Percentiles rank a stretch among this genome's conserved stretches.
Conservation (phyloP, 192 early-diverging fungal genomes). For the Diversispora epigaea region DNA sequence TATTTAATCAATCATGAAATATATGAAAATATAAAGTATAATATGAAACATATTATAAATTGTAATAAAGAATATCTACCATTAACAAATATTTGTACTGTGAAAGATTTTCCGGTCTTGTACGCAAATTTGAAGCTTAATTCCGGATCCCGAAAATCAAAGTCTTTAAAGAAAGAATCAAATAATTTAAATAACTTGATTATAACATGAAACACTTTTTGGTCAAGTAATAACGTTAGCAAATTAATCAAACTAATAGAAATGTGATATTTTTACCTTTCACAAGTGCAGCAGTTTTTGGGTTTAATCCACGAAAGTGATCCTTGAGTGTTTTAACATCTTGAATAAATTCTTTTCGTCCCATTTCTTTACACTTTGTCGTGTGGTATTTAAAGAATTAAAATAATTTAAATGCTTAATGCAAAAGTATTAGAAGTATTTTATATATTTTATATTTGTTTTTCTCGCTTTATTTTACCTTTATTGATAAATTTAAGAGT, state of each 20-base stretch:
- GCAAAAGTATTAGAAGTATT: not conserved
- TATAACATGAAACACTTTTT: not conserved
- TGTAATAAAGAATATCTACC: constrained; percentile 5
- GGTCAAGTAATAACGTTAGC: not conserved
- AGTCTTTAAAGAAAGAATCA: constrained; percentile 15
- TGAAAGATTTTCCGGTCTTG: constrained; percentile 29
- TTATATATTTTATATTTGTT: too few relatives aligned
- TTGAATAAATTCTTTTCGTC: constrained; percentile 34
- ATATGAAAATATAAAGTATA: not conserved
- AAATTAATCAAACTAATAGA: not conserved
- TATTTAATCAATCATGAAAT: not conserved
- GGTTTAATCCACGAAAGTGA: constrained; percentile 29
- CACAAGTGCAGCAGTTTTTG: constrained; percentile 20
- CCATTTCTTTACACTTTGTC: constrained; percentile 19
- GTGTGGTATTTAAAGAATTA: not conserved
- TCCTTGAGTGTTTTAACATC: constrained; percentile 34
- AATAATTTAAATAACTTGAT: not conserved
- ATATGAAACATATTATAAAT: not conserved
- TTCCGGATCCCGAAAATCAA: constrained; percentile 37
- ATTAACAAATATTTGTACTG: constrained; percentile 29
- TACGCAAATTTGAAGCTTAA: constrained; percentile 30
- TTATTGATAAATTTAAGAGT: too few relatives aligned
- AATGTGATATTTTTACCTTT: constrained; percentile 7
- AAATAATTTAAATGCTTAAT: not conserved
- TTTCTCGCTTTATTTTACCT: too few relatives aligned